These are phyloP conservation scores for Adansonia digitata DNA, from an alignment of 345 rosid species.

Conservation along the genomic window DNA sequence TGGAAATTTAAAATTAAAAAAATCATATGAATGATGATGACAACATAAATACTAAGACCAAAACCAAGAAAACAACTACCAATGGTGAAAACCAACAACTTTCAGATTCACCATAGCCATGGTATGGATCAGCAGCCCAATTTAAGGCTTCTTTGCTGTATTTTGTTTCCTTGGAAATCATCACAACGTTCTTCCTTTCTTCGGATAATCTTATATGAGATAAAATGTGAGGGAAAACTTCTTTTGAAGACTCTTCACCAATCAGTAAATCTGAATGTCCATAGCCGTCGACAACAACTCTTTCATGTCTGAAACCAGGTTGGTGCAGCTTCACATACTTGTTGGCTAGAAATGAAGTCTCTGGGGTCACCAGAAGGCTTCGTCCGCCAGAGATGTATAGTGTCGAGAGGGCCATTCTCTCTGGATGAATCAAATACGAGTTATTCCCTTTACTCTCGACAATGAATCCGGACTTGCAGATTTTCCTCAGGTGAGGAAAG, in stretches of 20 bases:
- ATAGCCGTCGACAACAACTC: constrained; percentile 39
- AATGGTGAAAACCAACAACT: constrained; percentile 20
- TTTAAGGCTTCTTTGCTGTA: constrained; percentile 21
- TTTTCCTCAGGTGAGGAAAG: constrained; percentile 40
- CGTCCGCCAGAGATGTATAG: constrained; percentile 36
- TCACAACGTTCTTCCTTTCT: constrained; percentile 15
- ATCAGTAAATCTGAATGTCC: constrained; percentile 42
- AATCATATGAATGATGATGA: background rate
- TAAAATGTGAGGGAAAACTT: constrained; percentile 40
- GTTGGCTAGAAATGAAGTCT: constrained; percentile 40
- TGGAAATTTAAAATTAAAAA: too few species aligned
- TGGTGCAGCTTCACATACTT: constrained; percentile 44
- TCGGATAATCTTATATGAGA: constrained; percentile 34
- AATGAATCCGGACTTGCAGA: constrained; percentile 37
- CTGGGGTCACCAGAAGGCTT: constrained; percentile 33
- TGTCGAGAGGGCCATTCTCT: constrained; percentile 35
- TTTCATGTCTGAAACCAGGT: constrained; percentile 36
- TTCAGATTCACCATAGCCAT: constrained; percentile 11
- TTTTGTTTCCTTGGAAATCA: constrained; percentile 7
- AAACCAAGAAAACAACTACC: background rate
- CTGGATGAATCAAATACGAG: constrained; percentile 33
- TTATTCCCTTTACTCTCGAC: constrained; percentile 31
- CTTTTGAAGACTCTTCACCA: constrained; percentile 31
- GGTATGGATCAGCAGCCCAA: constrained; percentile 33
- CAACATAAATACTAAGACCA: constrained; percentile 1